Evolutionary conservation across 495 filamentous ascomycete species (phyloP).

Genomic region (Cercophora samala): DNA sequence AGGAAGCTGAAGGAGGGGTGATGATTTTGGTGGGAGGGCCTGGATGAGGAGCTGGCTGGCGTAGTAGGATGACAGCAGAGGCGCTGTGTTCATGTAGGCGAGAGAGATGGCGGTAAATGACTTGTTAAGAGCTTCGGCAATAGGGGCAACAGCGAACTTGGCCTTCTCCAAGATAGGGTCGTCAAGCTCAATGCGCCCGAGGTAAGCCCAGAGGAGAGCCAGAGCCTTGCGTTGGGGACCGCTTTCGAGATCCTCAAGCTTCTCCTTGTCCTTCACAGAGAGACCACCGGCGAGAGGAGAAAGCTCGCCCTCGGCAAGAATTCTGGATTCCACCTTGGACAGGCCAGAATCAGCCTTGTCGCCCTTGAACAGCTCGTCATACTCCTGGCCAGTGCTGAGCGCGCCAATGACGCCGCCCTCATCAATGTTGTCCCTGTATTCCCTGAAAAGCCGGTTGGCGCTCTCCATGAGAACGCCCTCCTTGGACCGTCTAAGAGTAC

Average conservation of each 20-base stretch:
- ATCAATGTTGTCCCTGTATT: conserved; percentile 78
- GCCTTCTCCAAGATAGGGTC: conserved; percentile 69
- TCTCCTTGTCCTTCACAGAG: conserved; percentile 65
- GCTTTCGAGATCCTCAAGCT: conserved; percentile 64
- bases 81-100: conserved; percentile 77
- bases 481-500: conserved; percentile 84
- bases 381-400: conserved; percentile 80
- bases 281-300: conserved; percentile 54
- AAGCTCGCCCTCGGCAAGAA: conserved; percentile 57
- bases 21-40: conserved; percentile 75
- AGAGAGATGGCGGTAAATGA: conserved; percentile 84
- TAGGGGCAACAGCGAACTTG: conserved; percentile 75
- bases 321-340: conserved; percentile 74
- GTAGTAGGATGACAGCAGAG: conserved; percentile 78
- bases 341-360: conserved; percentile 70
- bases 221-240: conserved; percentile 78
- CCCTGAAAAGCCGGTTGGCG: conserved; percentile 87
- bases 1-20: conserved; percentile 89
- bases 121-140: conserved; percentile 77
- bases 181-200: conserved; percentile 75
- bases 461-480: conserved; percentile 88
- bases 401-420: conserved; percentile 75
- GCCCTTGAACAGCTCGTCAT: conserved; percentile 61
- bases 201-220: conserved; percentile 89
- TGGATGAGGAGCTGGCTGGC: conserved; percentile 83